Percentiles rank a stretch among this genome's conserved stretches.
Conservation (phyloP, 805 yeast species). For the Saccharomycopsis guyanensis region DNA sequence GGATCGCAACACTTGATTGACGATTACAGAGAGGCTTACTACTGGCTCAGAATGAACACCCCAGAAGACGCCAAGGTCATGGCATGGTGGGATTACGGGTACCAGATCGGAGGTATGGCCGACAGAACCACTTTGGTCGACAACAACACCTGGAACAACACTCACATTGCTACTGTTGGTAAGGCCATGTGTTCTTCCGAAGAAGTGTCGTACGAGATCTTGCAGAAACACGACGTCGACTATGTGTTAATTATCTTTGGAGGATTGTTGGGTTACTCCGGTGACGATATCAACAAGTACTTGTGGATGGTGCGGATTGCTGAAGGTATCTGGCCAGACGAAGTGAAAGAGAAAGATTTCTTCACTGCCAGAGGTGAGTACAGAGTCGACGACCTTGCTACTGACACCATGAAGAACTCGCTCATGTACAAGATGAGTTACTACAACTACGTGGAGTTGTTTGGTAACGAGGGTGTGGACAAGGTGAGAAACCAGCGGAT, state of each 20-base stretch:
- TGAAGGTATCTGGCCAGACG: slow-evolving; percentile 99
- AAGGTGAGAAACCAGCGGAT: slow-evolving; percentile 84
- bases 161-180: slow-evolving; percentile 98
- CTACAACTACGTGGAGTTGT: slow-evolving; percentile 74
- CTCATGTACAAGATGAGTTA: slow-evolving; percentile 93
- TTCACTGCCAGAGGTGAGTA: slow-evolving; percentile 86
- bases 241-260: slow-evolving; percentile 91
- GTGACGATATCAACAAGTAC: slow-evolving; percentile 95
- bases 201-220: slow-evolving; percentile 79
- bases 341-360: slow-evolving; percentile 74
- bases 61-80: slow-evolving; percentile 92
- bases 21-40: slow-evolving; percentile 97
- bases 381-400: slow-evolving; percentile 73
- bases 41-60: slow-evolving; percentile 98
- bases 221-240: slow-evolving; percentile 89
- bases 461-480: slow-evolving; percentile 56
- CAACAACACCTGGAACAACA: slow-evolving; percentile 98
- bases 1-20: slow-evolving; percentile 83
- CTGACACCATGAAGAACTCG: slow-evolving; percentile 80
- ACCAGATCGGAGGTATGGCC: slow-evolving; percentile 99
- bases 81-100: slow-evolving; percentile 99
- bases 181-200: slow-evolving; percentile 93
- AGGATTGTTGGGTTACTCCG: slow-evolving; percentile 86
- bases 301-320: slow-evolving; percentile 98
- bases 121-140: slow-evolving; percentile 97